Conservation (phyloP, 129 eudicot species). For the Scalesia atractyloides region DNA sequence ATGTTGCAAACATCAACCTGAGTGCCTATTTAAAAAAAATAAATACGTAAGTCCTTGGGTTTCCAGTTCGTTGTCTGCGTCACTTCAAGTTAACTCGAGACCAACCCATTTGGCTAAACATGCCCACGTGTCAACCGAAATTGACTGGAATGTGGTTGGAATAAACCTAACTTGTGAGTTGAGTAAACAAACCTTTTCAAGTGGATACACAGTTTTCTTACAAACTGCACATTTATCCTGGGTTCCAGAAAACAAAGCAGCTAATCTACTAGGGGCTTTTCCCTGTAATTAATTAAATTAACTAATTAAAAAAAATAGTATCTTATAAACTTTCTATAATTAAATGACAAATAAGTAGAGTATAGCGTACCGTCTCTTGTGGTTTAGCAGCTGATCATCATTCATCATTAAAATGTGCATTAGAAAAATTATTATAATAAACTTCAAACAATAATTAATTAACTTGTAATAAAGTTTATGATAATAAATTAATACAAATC, state of each 20-base stretch:
- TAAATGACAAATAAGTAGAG: neutral
- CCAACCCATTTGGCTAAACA: too few species aligned
- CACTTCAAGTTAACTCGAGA: too few species aligned
- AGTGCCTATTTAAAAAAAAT: too few species aligned
- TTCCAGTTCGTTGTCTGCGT: too few species aligned
- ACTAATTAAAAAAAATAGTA: neutral
- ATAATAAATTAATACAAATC: constrained; percentile 5
- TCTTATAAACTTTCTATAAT: neutral
- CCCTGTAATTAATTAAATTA: constrained; percentile 33
- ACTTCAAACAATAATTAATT: neutral
- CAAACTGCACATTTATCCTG: constrained; percentile 86
- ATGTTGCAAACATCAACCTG: too few species aligned
- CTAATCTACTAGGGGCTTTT: constrained; percentile 65
- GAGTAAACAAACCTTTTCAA: constrained; percentile 68
- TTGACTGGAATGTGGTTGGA: too few species aligned
- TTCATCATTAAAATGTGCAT: neutral
- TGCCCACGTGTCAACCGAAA: too few species aligned
- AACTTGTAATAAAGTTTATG: neutral
- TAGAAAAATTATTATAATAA: constrained; percentile 35
- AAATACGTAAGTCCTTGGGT: too few species aligned
- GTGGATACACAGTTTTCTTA: constrained; percentile 85
- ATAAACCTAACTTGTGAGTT: too few species aligned
- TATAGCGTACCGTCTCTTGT: constrained; percentile 54
- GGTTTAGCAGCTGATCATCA: constrained; percentile 34
- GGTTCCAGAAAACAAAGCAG: constrained; percentile 82